phyloP scores from a whole-genome alignment of 495 filamentous ascomycete genomes.

The Opeltia flavorubescens region DNA sequence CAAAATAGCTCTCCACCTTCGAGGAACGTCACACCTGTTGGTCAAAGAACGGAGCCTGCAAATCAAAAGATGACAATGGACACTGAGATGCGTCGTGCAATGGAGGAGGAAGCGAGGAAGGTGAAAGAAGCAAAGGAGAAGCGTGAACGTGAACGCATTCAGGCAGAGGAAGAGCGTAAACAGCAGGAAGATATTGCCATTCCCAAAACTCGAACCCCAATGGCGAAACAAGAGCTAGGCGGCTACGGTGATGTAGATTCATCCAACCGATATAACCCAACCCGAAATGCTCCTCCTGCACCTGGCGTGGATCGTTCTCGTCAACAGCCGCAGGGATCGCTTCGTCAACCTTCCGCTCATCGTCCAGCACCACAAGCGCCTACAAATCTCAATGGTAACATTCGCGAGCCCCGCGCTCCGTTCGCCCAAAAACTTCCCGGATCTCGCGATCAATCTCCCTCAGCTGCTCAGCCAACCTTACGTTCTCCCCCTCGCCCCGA shows the following conservation, averaged over 20 bases:
- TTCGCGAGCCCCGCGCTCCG: slow-evolving; percentile 13
- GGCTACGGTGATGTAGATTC: slow-evolving; percentile 42
- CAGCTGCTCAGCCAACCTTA: slow-evolving; percentile 10
- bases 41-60: slow-evolving; percentile 12
- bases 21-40: slow-evolving; percentile 26
- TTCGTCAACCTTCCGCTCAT: slow-evolving; percentile 37
- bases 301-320: slow-evolving; percentile 30
- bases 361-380: slow-evolving; percentile 44
- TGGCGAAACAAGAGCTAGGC: slow-evolving; percentile 81
- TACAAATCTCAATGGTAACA: slow-evolving; percentile 11
- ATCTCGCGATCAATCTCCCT: slow-evolving; percentile 23
- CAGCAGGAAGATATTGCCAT: slow-evolving; percentile 44
- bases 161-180: slow-evolving; percentile 31
- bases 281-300: slow-evolving; percentile 44
- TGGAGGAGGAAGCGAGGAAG: slow-evolving; percentile 34
- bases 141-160: slow-evolving; percentile 45
- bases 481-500: slow-evolving; percentile 12
- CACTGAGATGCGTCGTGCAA: slow-evolving; percentile 33
- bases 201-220: slow-evolving; percentile 56
- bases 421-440: slow-evolving; percentile 21
- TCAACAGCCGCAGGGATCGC: slow-evolving; percentile 28
- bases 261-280: slow-evolving; percentile 65
- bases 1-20: slow-evolving; percentile 15
- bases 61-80: slow-evolving; percentile 35
- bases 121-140: slow-evolving; percentile 29